Evolutionary conservation across 1,284 basidiomycete species (phyloP).

Genomic region (Albatrellus sp.): DNA sequence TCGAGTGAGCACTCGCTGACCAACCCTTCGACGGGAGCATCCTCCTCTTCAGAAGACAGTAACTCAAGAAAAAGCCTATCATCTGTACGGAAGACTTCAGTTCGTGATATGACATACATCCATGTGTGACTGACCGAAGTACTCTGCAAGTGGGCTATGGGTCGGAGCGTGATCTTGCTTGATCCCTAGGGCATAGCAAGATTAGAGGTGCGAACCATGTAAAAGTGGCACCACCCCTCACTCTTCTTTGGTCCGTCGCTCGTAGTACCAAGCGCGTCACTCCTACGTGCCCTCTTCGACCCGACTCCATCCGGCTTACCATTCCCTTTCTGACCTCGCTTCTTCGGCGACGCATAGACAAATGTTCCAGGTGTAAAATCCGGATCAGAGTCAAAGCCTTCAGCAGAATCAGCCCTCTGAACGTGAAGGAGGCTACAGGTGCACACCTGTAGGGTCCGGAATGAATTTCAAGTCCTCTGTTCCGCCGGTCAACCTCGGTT

Average conservation of each 20-base stretch:
- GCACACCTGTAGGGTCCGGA: conserved; percentile 8
- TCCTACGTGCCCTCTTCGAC: conserved; percentile 5
- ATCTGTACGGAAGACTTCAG: conserved; percentile 6
- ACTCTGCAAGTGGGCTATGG: conserved; percentile 13
- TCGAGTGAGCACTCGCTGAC: conserved; percentile 3
- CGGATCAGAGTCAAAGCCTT: conserved; percentile 32
- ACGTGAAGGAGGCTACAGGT: neutral
- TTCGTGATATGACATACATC: conserved; percentile 4
- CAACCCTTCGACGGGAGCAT: neutral
- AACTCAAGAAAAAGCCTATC: conserved; percentile 8
- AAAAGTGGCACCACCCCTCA: neutral
- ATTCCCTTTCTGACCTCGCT: conserved; percentile 12
- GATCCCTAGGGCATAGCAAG: neutral
- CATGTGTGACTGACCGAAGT: conserved; percentile 12
- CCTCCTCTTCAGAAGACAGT: conserved; percentile 8
- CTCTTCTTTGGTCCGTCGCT: neutral
- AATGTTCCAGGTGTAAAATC: conserved; percentile 39
- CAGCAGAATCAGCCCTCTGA: conserved; percentile 11
- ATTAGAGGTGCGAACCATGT: neutral
- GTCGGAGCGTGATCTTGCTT: conserved; percentile 4
- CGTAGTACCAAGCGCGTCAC: neutral
- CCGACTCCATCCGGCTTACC: neutral
- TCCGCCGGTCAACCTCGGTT: too few species aligned
- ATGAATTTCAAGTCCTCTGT: neutral
- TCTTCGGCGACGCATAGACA: conserved; percentile 21